Conservation (phyloP, 441 rosid species). For the Raphanus hybrid region DNA sequence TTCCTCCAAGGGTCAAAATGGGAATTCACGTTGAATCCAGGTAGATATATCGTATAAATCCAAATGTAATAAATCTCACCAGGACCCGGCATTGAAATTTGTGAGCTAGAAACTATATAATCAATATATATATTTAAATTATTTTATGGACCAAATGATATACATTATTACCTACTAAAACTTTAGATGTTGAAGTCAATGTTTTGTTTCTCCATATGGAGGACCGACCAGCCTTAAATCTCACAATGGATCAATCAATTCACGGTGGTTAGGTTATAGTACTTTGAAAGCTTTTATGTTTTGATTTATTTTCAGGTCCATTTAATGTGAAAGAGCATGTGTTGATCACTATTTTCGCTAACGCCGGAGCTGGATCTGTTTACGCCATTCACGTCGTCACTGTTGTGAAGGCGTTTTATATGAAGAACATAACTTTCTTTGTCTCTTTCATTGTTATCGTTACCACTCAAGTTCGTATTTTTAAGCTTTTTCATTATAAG, state of each 20-base stretch:
- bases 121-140: not conserved
- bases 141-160: not conserved
- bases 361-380: conserved; percentile 94
- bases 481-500: not conserved
- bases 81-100: not conserved
- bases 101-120: not conserved
- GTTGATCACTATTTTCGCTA: conserved; percentile 87
- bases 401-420: conserved; percentile 84
- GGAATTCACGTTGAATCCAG: conserved; percentile 84
- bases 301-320: conserved; percentile 68
- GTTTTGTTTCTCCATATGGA: not conserved
- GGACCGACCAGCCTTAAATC: not conserved
- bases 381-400: conserved; percentile 88
- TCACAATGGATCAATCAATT: not conserved
- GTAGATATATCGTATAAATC: not conserved
- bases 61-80: not conserved
- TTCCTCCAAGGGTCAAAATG: conserved; percentile 69
- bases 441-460: conserved; percentile 79
- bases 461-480: conserved; percentile 75
- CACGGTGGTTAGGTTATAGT: not conserved
- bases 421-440: conserved; percentile 72
- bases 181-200: not conserved
- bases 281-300: not conserved
- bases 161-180: not conserved
- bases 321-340: conserved; percentile 96